A percentile compares a stretch with the other conserved stretches of the same genome.
Evolutionary conservation across 2,329 filamentous ascomycete species (phyloP).

Genomic region (Fusarium siculi): DNA sequence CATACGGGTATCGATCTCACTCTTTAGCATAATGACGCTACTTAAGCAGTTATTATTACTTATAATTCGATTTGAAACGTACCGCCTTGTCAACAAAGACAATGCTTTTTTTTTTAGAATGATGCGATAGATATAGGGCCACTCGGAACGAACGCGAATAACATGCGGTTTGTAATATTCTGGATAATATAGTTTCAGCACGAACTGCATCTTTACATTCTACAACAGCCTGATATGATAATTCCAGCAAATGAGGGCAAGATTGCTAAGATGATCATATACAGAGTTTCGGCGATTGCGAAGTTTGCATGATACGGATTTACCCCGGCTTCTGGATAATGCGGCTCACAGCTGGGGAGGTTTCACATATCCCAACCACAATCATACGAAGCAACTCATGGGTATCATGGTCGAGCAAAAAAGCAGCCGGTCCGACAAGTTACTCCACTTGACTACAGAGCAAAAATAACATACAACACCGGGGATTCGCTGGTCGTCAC

Average conservation of each 20-base stretch:
- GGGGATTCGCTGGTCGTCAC: conserved; percentile 30
- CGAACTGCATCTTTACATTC: conserved; percentile 13
- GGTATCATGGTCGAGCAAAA: background rate
- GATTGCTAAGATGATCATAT: conserved; percentile 8
- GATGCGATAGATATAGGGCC: too few species aligned
- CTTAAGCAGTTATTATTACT: too few species aligned
- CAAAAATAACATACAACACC: conserved; percentile 25
- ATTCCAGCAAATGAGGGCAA: conserved; percentile 2
- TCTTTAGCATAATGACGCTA: too few species aligned
- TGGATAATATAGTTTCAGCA: conserved; percentile 10
- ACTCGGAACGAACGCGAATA: conserved; percentile 1
- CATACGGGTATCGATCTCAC: too few species aligned
- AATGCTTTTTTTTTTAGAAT: too few species aligned
- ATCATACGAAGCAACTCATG: background rate
- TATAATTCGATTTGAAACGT: too few species aligned
- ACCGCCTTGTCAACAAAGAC: too few species aligned
- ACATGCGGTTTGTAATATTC: background rate
- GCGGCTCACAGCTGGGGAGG: background rate
- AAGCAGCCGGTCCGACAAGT: background rate
- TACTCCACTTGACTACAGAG: background rate
- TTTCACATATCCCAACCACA: background rate
- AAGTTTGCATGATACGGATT: conserved; percentile 2
- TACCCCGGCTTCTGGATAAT: background rate
- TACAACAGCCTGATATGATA: conserved; percentile 5
- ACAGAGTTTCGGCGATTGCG: background rate